phyloP scores from a whole-genome alignment of 768 basidiomycete species.

The Tephrocybe sp. region DNA sequence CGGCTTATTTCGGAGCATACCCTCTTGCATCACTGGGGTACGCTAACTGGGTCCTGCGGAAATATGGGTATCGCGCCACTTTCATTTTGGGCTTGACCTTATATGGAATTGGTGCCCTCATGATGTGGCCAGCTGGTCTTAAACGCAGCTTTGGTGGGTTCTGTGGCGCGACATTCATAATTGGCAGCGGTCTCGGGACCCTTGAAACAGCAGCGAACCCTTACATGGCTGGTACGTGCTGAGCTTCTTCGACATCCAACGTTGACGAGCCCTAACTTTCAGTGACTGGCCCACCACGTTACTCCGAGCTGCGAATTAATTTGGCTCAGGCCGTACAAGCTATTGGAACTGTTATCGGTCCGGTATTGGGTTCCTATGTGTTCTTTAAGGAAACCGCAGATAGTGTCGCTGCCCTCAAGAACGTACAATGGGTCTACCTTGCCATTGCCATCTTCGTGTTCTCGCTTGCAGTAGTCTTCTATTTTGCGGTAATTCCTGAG shows the following conservation, averaged over 20 bases:
- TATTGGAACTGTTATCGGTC: constrained; percentile 29
- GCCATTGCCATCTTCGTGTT: constrained; percentile 32
- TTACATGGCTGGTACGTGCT: constrained; percentile 29
- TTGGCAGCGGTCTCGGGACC: constrained; percentile 30
- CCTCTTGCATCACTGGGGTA: constrained; percentile 31
- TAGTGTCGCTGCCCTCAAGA: constrained; percentile 26
- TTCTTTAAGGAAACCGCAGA: constrained; percentile 32
- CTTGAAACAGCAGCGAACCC: constrained; percentile 33
- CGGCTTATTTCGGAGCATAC: constrained; percentile 33
- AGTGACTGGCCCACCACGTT: constrained; percentile 32
- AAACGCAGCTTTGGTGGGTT: constrained; percentile 32
- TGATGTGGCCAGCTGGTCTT: constrained; percentile 34
- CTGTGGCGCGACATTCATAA: constrained; percentile 33
- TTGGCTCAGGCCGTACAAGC: constrained; percentile 32
- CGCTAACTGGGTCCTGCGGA: constrained; percentile 30
- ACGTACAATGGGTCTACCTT: constrained; percentile 33
- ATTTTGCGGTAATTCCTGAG: constrained; percentile 30
- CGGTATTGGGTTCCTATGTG: constrained; percentile 30
- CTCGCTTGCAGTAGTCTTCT: constrained; percentile 28
- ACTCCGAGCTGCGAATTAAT: constrained; percentile 31
- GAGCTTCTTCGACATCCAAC: not conserved
- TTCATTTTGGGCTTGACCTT: constrained; percentile 30
- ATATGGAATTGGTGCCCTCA: constrained; percentile 30
- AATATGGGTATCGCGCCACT: constrained; percentile 29
- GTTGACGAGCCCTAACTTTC: not conserved